Conservation (phyloP, 441 rosid genomes). For the Euphorbia schlechtendalii region DNA sequence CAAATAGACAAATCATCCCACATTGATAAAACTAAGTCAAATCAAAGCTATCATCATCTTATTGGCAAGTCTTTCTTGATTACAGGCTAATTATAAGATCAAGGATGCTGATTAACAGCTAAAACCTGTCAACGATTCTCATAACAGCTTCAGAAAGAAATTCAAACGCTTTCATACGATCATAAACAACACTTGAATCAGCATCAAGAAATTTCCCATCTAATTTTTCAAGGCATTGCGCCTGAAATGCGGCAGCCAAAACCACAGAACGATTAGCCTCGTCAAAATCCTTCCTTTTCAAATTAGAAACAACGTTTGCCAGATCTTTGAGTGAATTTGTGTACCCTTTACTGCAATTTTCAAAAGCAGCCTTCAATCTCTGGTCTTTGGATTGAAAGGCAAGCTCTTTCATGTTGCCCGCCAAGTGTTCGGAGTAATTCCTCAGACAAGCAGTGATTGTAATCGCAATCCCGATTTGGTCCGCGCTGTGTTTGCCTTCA, state of each 20-base stretch:
- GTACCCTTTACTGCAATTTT: not conserved
- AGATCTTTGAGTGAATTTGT: not conserved
- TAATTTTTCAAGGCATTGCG: not conserved
- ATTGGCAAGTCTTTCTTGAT: not conserved
- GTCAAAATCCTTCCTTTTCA: not conserved
- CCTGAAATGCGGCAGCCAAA: not conserved
- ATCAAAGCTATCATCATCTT: not conserved
- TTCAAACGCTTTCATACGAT: not conserved
- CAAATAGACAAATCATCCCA: too few species aligned
- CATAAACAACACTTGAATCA: not conserved
- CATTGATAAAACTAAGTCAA: not conserved
- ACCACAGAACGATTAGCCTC: not conserved
- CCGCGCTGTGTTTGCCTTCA: not conserved
- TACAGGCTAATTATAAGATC: not conserved
- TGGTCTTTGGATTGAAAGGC: not conserved
- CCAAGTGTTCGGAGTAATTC: not conserved
- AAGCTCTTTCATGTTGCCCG: not conserved
- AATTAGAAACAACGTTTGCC: not conserved
- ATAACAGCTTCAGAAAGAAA: not conserved
- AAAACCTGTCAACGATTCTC: slow-evolving; percentile 6
- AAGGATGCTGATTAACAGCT: not conserved
- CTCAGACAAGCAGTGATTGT: not conserved
- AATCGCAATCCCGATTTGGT: not conserved
- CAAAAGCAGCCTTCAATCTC: not conserved
- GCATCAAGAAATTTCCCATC: not conserved